Percentiles rank a stretch among this genome's conserved stretches.
Evolutionary conservation across 148 eudicot species (phyloP).

Genomic region (Beta vulgaris): DNA sequence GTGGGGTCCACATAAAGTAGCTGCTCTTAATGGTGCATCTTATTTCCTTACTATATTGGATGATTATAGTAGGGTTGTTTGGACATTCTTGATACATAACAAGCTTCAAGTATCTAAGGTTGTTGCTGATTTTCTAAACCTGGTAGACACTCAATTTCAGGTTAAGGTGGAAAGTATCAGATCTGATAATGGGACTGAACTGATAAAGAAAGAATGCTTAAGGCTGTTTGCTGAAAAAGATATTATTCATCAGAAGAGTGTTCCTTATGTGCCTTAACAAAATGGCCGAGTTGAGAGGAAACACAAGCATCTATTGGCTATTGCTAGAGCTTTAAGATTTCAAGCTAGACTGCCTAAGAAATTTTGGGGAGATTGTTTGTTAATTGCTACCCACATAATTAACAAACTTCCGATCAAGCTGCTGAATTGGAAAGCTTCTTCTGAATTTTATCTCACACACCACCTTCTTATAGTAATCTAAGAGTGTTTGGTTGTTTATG

Average conservation of each 20-base stretch:
- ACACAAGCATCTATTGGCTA: neutral
- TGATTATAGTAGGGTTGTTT: too few relatives aligned
- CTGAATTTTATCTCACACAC: neutral
- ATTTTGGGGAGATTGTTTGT: too few relatives aligned
- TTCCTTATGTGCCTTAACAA: neutral
- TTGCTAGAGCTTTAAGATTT: neutral
- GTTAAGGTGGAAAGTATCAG: too few relatives aligned
- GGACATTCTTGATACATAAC: too few relatives aligned
- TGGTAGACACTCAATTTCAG: too few relatives aligned
- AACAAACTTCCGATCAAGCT: neutral
- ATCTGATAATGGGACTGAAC: conserved; percentile 2
- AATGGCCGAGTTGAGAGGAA: too few relatives aligned
- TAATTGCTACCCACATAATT: neutral
- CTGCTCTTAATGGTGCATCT: too few relatives aligned
- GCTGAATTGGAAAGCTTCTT: neutral
- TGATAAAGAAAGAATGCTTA: neutral
- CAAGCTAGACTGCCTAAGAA: neutral
- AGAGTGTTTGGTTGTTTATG: neutral
- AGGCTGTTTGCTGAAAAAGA: too few relatives aligned
- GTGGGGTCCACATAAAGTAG: conserved; percentile 3
- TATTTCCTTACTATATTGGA: too few relatives aligned
- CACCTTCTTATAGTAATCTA: neutral
- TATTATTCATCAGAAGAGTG: too few relatives aligned
- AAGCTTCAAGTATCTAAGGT: too few relatives aligned
- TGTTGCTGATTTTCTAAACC: too few relatives aligned